Evolutionary conservation across 495 filamentous ascomycete genomes (phyloP).

Genomic region (Hyaloscypha hepaticicola): DNA sequence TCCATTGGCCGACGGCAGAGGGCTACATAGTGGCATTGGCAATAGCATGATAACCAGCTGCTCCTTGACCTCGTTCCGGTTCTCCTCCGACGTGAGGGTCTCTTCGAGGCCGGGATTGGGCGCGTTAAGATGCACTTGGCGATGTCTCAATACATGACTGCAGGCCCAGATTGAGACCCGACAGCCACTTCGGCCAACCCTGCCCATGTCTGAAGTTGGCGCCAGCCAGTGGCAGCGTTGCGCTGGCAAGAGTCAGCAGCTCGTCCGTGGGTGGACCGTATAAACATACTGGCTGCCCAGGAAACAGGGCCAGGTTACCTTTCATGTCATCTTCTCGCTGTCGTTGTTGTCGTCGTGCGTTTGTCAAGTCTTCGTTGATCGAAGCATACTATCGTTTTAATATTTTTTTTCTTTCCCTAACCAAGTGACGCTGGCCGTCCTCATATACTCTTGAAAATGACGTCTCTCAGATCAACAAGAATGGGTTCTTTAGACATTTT

Average conservation of each 20-base stretch:
- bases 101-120: constrained; percentile 1
- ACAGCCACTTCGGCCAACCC: neutral
- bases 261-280: constrained; percentile 23
- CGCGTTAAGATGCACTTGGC: constrained; percentile 5
- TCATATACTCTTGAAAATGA: constrained; percentile 27
- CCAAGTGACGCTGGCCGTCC: constrained; percentile 43
- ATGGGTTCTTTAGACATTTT: constrained; percentile 60
- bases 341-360: constrained; percentile 27
- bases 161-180: constrained; percentile 12
- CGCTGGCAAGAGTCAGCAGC: constrained; percentile 11
- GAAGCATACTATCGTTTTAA: constrained; percentile 36
- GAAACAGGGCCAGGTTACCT: constrained; percentile 19
- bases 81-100: constrained; percentile 2
- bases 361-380: constrained; percentile 41
- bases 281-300: constrained; percentile 36
- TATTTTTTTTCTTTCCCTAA: constrained; percentile 27
- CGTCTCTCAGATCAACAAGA: constrained; percentile 36
- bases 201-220: constrained; percentile 23
- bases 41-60: constrained; percentile 21
- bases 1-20: constrained; percentile 23
- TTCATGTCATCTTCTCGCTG: constrained; percentile 31
- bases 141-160: neutral
- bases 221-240: constrained; percentile 24
- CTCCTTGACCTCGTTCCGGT: constrained; percentile 10
- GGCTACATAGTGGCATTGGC: constrained; percentile 8